Base-by-base conservation (phyloP, 805 yeast species). In the Scheffersomyces lignosus region DNA sequence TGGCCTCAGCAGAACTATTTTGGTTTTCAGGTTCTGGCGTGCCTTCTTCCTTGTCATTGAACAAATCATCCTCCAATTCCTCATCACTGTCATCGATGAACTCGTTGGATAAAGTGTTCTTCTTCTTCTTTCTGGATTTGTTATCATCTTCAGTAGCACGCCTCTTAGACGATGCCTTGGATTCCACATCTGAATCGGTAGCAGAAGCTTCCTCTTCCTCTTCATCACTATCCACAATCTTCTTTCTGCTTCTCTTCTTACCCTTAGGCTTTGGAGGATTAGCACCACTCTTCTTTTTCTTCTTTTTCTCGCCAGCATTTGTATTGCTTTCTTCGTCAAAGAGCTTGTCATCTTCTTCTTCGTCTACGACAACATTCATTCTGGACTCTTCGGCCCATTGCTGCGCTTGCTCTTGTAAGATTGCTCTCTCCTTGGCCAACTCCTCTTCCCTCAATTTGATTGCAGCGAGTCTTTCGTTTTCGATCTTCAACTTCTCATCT, bases 361-460 rank as follows among this genome's bases (percentile, higher is more conserved):
- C 64, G 17, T 74, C 64, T n/a, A 49, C 69, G 7, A 56, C 58
- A n/a, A 55, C 57, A 18, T 55, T 52, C 54, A 56, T 47, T 38
- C 71, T 53, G 10, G 69, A 45, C 47, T 76, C 78, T 41, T 66
- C 73, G 37, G 78, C 79, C 75, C 75, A 70, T 46, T 64, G 66
- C 60, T 58, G 69, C 28, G 77, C 78, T 49, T 74, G 81, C 36
- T 73, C 83, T 42, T 73, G 69, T 48, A 68, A 66, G 34, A 62
- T 60, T 34, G 67, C 73, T 48, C 74, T 55, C 48, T 77, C 82
- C 48, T 56, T 58, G 13, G 66, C 62, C 42, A 66, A 47, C 37
- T 68, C 71, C 42, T 70, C 75, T 42, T 73, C 77, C 45, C 56
- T 67, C 33, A 66, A 68, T 45, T 69, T 75, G 41, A 66, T 73